Evolutionary conservation across 2,329 filamentous ascomycete species (phyloP).

Genomic region (Colletotrichum liriopes): DNA sequence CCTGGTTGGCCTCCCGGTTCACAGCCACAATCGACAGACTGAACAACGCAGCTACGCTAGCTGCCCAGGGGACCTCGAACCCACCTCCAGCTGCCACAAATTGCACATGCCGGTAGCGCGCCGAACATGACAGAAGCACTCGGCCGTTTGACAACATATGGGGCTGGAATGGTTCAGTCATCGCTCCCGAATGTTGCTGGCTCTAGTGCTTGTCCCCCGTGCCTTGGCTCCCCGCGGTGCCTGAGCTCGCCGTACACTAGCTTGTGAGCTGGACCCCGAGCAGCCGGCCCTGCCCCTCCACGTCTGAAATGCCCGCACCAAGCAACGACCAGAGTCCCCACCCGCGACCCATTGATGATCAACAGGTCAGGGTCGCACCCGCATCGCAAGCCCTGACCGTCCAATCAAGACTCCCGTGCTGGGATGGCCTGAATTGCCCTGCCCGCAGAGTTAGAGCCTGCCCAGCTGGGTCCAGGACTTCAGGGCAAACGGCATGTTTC

Average conservation of each 20-base stretch:
- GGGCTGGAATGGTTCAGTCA: background rate
- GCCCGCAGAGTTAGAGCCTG: slow-evolving; percentile 24
- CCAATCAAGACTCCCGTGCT: slow-evolving; percentile 23
- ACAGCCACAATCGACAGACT: slow-evolving; percentile 24
- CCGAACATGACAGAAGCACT: background rate
- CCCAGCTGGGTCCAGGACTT: slow-evolving; percentile 19
- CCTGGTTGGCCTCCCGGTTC: slow-evolving; percentile 13
- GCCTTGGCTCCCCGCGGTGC: slow-evolving; percentile 1
- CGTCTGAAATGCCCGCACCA: slow-evolving; percentile 11
- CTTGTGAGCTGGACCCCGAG: slow-evolving; percentile 13
- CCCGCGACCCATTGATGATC: slow-evolving; percentile 24
- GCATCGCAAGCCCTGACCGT: slow-evolving; percentile 8
- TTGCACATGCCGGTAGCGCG: slow-evolving; percentile 4
- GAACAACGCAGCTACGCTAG: background rate
- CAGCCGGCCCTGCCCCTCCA: slow-evolving; percentile 12
- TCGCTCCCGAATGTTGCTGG: background rate
- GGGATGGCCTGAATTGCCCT: slow-evolving; percentile 33
- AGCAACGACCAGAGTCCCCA: slow-evolving; percentile 9
- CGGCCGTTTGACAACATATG: background rate
- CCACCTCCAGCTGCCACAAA: slow-evolving; percentile 8
- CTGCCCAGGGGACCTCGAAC: slow-evolving; percentile 1
- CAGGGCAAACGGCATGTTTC: slow-evolving; percentile 30
- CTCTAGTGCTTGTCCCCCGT: background rate
- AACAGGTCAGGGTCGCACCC: slow-evolving; percentile 16
- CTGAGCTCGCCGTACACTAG: background rate